Conservation (phyloP, 768 basidiomycete genomes). For the Suillus tomentosus region DNA sequence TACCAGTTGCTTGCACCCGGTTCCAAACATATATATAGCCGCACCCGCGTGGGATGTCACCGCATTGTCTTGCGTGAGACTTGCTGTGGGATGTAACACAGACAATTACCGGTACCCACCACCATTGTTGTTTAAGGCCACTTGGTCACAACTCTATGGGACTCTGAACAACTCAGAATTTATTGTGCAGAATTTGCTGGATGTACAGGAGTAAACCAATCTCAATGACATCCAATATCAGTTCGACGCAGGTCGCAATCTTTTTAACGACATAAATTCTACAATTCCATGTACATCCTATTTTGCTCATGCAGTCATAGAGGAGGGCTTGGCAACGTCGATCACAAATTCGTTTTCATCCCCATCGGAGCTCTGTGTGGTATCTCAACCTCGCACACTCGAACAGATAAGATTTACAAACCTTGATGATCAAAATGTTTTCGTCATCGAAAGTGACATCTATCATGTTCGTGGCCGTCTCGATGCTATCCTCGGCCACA, state of each 20-base stretch:
- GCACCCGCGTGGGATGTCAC: not conserved
- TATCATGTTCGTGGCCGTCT: not conserved
- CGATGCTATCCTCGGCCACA: not conserved
- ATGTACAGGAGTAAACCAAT: not conserved
- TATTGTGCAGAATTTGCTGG: too few species aligned
- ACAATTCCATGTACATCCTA: not conserved
- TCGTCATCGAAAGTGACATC: conserved; percentile 6
- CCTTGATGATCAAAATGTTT: conserved; percentile 1
- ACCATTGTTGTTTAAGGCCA: too few species aligned
- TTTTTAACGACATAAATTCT: not conserved
- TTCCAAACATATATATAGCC: not conserved
- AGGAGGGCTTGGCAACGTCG: not conserved
- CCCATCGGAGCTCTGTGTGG: not conserved
- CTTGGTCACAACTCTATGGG: too few species aligned
- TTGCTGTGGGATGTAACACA: too few species aligned
- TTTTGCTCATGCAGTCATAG: not conserved
- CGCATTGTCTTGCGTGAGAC: too few species aligned
- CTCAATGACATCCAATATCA: not conserved
- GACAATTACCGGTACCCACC: too few species aligned
- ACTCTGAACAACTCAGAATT: too few species aligned
- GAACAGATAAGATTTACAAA: not conserved
- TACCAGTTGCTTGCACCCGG: not conserved
- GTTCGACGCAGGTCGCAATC: not conserved
- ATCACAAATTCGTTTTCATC: conserved; percentile 5
- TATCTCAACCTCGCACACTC: not conserved